Evolutionary conservation across 1,284 basidiomycete genomes (phyloP).

Genomic region (Melampsora americana): DNA sequence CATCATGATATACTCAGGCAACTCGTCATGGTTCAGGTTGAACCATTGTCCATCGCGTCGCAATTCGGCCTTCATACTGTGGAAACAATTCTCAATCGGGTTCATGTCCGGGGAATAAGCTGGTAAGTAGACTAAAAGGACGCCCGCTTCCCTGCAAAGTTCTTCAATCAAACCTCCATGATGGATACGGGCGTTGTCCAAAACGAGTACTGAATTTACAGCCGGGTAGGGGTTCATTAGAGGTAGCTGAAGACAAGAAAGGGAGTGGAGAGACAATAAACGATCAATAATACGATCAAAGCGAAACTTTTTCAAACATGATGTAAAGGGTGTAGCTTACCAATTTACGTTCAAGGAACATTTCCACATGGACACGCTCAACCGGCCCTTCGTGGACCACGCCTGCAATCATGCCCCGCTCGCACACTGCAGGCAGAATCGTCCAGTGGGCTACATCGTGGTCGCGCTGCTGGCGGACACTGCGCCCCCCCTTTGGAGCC

Average conservation of each 20-base stretch:
- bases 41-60: background rate
- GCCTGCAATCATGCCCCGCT: background rate
- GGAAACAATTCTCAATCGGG: constrained; percentile 26
- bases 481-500: background rate
- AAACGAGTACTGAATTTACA: background rate
- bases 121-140: constrained; percentile 7
- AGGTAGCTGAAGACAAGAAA: background rate
- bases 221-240: background rate
- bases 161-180: constrained; percentile 2
- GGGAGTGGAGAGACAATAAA: background rate
- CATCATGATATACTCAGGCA: background rate
- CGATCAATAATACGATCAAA: too few species aligned
- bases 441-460: background rate
- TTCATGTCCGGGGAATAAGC: constrained; percentile 21
- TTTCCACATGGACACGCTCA: background rate
- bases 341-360: background rate
- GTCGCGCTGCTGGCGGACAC: background rate
- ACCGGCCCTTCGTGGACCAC: background rate
- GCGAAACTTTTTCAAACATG: too few species aligned
- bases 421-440: background rate
- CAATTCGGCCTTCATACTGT: background rate
- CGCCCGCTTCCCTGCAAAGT: background rate
- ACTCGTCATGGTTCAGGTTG: background rate
- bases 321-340: background rate
- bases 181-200: constrained; percentile 5